phyloP scores from a whole-genome alignment of 2,329 filamentous ascomycete species.

The Penicillium thymicola region DNA sequence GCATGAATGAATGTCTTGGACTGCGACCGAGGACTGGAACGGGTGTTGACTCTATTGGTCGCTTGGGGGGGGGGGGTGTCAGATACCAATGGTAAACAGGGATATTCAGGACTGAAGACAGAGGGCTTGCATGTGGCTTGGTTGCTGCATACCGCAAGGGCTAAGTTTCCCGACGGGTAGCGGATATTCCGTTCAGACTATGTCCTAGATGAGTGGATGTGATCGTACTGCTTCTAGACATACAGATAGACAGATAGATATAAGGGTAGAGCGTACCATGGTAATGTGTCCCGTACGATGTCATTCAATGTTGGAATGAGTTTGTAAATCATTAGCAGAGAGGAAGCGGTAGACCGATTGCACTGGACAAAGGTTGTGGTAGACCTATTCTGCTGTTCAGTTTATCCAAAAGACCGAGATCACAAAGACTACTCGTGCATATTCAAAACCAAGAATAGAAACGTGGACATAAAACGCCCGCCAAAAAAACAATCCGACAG shows the following conservation, averaged over 20 bases:
- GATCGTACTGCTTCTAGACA: neutral
- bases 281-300: neutral
- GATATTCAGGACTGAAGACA: neutral
- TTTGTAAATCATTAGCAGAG: neutral
- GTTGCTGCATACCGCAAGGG: neutral
- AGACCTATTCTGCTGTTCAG: slow-evolving; percentile 1
- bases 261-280: neutral
- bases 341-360: neutral
- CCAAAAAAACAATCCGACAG: neutral
- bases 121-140: neutral
- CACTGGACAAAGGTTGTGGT: neutral
- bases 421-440: neutral
- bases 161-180: neutral
- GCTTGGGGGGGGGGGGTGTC: neutral
- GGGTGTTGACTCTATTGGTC: neutral
- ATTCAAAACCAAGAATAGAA: neutral
- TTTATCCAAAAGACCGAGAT: neutral
- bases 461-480: neutral
- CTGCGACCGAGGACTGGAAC: neutral
- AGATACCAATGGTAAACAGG: neutral
- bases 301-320: neutral
- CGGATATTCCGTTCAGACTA: neutral
- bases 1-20: neutral
- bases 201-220: neutral
- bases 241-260: neutral